Evolutionary conservation across 1,284 basidiomycete genomes (phyloP), one percentile per base, ranked within the genome.

Genomic region (Moesziomyces sp.): DNA sequence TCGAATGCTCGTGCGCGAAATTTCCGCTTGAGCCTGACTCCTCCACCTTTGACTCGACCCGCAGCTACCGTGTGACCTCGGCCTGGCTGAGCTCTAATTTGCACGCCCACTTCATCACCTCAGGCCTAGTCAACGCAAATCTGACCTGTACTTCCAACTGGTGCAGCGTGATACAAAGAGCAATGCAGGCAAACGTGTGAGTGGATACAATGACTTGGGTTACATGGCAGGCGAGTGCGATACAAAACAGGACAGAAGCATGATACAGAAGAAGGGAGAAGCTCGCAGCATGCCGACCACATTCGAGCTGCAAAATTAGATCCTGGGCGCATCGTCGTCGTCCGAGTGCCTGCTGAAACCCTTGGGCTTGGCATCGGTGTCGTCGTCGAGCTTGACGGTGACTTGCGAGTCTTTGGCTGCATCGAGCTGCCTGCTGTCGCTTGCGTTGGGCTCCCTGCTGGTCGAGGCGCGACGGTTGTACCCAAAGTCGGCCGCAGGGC

Each of bases 321-420:
- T 64, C 23, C 65, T 62, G 11, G 70, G 70, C 34, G 65, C 46
- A 43, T 68, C 70, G 21, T 73, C 70, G 16, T 73, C 70, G 30
- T 68, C 51, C 28, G 59, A 62, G 26, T 61, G n/a, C 7, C 61
- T 30, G 30, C 42, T 51, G 23, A 48, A 46, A 0, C 42, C 43
- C 48, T 53, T 68, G 46, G 46, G 55, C 60, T 68, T 64, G 30
- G 55, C 46, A 23, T 71, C 62, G 14, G 24, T 47, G 4, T 68
- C 65, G 35, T 74, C 71, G 46, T 73, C 60, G 1, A 73, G 54
- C 47, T 38, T 53, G 45, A 67, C 62, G 1, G 70, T 73, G 18
- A 67, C 70, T 34, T 73, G 59, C 21, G 64, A 67, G 24, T 72
- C 69, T 26, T 72, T 72, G 1, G 69, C 69, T 5, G 69, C 69